A percentile compares a stretch with the other conserved stretches of the same genome.
Evolutionary conservation across 257 asterid genomes (phyloP).

Genomic region (Nyctanthes arbortristis): DNA sequence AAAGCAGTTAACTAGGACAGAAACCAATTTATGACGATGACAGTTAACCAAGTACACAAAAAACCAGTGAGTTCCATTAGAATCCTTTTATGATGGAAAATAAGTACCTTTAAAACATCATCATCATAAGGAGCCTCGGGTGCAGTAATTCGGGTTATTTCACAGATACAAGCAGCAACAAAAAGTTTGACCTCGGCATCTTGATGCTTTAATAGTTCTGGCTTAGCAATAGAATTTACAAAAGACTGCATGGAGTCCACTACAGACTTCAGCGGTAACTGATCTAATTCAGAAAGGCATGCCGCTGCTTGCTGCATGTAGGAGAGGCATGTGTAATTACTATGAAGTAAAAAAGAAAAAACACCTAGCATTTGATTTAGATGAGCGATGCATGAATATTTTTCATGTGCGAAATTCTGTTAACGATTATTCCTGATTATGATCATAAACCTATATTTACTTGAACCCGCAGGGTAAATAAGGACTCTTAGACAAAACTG

Average conservation of each 20-base stretch:
- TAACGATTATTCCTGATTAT: conserved; percentile 4
- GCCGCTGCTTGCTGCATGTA: conserved; percentile 84
- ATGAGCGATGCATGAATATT: not conserved
- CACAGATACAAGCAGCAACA: conserved; percentile 94
- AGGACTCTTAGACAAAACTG: not conserved
- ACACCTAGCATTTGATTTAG: conserved; percentile 4
- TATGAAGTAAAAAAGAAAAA: conserved; percentile 20
- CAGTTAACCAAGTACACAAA: conserved; percentile 17
- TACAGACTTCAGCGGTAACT: conserved; percentile 73
- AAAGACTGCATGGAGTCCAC: conserved; percentile 86
- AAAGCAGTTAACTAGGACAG: conserved; percentile 28
- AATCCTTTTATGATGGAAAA: conserved; percentile 19
- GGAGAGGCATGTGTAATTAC: conserved; percentile 17
- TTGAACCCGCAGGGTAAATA: not conserved
- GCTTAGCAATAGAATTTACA: conserved; percentile 68
- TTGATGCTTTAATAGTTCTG: conserved; percentile 89
- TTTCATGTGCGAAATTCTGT: not conserved
- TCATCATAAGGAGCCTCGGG: conserved; percentile 95
- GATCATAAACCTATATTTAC: not conserved
- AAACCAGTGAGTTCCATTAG: conserved; percentile 20
- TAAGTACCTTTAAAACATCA: conserved; percentile 77
- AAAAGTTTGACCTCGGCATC: conserved; percentile 91
- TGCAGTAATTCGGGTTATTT: conserved; percentile 95
- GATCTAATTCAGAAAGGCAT: conserved; percentile 85
- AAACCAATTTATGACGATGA: conserved; percentile 9